phyloP scores from a whole-genome alignment of 305 asterid species.

The Fraxinus dipetala region DNA sequence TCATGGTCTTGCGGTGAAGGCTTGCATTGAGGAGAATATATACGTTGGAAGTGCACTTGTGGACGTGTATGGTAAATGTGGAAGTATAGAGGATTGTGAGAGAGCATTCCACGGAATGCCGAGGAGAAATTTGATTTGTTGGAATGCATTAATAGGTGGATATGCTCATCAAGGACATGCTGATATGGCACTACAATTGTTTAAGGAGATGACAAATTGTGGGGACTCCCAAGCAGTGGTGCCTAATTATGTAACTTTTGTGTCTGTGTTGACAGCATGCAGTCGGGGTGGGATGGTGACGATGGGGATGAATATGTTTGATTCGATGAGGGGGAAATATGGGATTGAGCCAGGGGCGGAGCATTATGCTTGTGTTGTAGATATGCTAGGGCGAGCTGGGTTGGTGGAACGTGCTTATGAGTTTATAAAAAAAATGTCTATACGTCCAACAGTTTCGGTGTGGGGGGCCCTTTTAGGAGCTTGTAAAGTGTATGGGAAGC shows the following conservation, averaged over 20 bases:
- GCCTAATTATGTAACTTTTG: constrained; percentile 78
- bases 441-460: constrained; percentile 60
- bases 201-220: constrained; percentile 45
- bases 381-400: constrained; percentile 89
- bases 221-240: constrained; percentile 20
- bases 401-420: constrained; percentile 68
- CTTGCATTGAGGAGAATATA: constrained; percentile 55
- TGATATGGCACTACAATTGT: constrained; percentile 53
- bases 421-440: constrained; percentile 54
- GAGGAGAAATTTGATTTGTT: constrained; percentile 58
- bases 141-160: constrained; percentile 83
- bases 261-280: constrained; percentile 75
- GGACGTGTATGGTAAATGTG: constrained; percentile 92
- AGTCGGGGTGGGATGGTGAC: constrained; percentile 79
- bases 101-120: constrained; percentile 49
- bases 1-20: constrained; percentile 76
- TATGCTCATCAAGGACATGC: constrained; percentile 85
- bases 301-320: constrained; percentile 60
- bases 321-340: constrained; percentile 51
- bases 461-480: constrained; percentile 92
- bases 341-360: constrained; percentile 68
- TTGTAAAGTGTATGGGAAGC: constrained; percentile 61
- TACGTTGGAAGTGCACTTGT: constrained; percentile 85
- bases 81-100: constrained; percentile 67
- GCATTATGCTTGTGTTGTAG: constrained; percentile 86